Evolutionary conservation across 306 rosid species (phyloP), one percentile per base, ranked within the genome.

Genomic region (Astragalus glycyphyllos): DNA sequence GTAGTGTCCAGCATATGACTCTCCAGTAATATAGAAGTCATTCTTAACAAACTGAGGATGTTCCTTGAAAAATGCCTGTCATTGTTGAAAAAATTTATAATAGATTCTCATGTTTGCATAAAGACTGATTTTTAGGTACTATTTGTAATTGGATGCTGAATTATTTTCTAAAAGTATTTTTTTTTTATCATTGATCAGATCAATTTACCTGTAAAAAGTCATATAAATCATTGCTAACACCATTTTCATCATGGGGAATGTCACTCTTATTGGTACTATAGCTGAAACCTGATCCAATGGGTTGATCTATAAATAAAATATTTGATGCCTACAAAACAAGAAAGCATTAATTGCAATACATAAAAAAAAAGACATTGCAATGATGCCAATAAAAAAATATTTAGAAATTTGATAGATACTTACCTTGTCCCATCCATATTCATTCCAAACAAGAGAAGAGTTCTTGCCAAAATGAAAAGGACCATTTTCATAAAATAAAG

Each of bases 1-100:
- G 78, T 91, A 94, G 80, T 94, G 99, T 51, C 99, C 97, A 2
- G 96, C 95, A 5, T 91, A 94, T 11, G 99, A 94, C 73, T 94
- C 99, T 72, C 99, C 97, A 5, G 99, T 87, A 4, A 94, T 89
- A 75, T 84, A 94, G 47, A 94, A 94, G 16, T 94, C 96, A 73
- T 94, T 94, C 67, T 83, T 82, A 14, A 73, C 79, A 40, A 79
- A 83, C 29, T 84, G 83, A 73, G 90, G 86, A 68, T 91, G 97
- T 74, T 86, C 80, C 34, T 76, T 64, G 69, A 91, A 94, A 79
- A 94, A 91, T 68, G 87, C 97, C 99, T 91, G 84, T n/a, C 61
- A 81, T 65, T 56, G 63, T 26, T 26, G 53, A 12, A 41, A 41
- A 31, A 20, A 20, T 20, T 0, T 20, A 20, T 20, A 20, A 20